Evolutionary conservation across 352 stramenopile species (phyloP).

Genomic region (Phytophthora ohioensis): DNA sequence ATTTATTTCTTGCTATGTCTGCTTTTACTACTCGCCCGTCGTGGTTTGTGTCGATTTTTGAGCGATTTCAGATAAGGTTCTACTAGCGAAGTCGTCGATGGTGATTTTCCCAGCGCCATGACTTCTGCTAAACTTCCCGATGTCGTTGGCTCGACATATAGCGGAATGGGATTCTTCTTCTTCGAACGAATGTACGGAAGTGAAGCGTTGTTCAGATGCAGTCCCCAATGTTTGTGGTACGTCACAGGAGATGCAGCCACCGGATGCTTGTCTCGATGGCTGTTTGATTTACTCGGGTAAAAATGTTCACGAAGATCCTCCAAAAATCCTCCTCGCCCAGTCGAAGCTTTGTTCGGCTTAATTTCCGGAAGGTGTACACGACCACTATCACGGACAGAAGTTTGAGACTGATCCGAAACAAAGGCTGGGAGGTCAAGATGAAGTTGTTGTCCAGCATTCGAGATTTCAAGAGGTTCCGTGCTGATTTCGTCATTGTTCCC

Average conservation of each 20-base stretch:
- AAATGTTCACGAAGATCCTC: conserved; percentile 39
- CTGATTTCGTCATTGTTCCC: conserved; percentile 33
- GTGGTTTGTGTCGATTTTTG: conserved; percentile 60
- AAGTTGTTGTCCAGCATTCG: conserved; percentile 7
- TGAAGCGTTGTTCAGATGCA: conserved; percentile 64
- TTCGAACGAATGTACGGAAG: conserved; percentile 79
- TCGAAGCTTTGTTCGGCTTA: conserved; percentile 16
- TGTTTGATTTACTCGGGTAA: conserved; percentile 28
- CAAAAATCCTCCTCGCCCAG: conserved; percentile 29
- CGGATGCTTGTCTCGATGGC: conserved; percentile 26
- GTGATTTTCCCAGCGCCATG: conserved; percentile 11
- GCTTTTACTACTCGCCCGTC: conserved; percentile 8
- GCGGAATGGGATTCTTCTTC: conserved; percentile 54
- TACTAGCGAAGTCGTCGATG: conserved; percentile 31
- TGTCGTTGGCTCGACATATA: conserved; percentile 34
- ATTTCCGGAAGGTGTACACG: conserved; percentile 31
- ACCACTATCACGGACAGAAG: conserved; percentile 10
- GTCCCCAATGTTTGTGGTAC: conserved; percentile 55
- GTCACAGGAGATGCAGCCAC: conserved; percentile 23
- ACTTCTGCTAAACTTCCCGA: conserved; percentile 18
- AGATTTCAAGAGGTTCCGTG: conserved; percentile 16
- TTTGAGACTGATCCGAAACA: conserved; percentile 22
- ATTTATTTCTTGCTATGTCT: conserved; percentile 7
- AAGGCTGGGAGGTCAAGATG: conserved; percentile 21
- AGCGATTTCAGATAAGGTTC: conserved; percentile 81